Evolutionary conservation across 225 moss, liverwort and hornwort species (phyloP).

Genomic region (Rhytidiadelphus loreus): DNA sequence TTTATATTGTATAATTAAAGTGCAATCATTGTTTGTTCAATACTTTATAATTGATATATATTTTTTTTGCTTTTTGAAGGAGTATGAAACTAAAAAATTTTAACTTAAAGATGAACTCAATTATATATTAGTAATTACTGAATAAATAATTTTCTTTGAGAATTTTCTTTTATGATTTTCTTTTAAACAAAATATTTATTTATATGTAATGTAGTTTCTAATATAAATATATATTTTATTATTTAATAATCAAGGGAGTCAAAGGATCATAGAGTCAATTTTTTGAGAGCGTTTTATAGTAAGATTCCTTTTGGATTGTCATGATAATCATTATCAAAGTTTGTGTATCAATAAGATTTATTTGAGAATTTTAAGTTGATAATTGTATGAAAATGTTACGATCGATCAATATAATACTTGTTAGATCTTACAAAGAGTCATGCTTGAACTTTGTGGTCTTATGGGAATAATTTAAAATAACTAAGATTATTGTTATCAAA

Average conservation of each 20-base stretch:
- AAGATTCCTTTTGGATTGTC: not conserved
- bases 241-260: too few relatives aligned
- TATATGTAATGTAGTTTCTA: too few relatives aligned
- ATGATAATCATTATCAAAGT: too few relatives aligned
- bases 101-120: rapidly evolving
- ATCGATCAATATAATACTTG: too few relatives aligned
- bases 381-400: not conserved
- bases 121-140: too few relatives aligned
- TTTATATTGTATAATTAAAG: not conserved
- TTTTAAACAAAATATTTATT: not conserved
- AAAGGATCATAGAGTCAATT: not conserved
- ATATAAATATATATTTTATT: not conserved
- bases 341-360: rapidly evolving
- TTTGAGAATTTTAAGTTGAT: too few relatives aligned
- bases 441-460: not conserved
- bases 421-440: not conserved
- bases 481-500: not conserved
- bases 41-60: not conserved
- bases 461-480: rapidly evolving
- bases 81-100: not conserved
- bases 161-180: not conserved
- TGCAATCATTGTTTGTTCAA: not conserved
- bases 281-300: not conserved
- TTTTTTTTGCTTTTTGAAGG: too few relatives aligned
- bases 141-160: not conserved